A percentile compares a stretch with the other conserved stretches of the same genome.
phyloP scores from a whole-genome alignment of 108 stramenopile genomes.

The Parmales sp. region DNA sequence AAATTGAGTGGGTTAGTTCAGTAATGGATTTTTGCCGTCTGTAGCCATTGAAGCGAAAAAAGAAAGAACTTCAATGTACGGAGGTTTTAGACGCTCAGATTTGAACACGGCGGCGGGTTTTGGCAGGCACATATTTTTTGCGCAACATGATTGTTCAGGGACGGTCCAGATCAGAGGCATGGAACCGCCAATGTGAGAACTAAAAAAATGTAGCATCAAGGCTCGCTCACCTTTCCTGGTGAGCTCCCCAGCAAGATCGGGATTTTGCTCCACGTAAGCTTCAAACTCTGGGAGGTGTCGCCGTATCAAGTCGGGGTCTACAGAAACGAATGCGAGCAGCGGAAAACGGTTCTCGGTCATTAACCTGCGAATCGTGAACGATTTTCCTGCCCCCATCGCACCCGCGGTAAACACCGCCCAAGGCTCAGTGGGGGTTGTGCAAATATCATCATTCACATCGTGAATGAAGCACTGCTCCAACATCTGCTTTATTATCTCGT shows the following conservation, averaged over 20 bases:
- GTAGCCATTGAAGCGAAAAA: no score
- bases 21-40: no score
- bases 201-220: no score
- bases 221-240: conserved; percentile 75
- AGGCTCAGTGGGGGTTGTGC: conserved; percentile 68
- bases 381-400: conserved; percentile 2
- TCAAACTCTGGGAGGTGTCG: conserved; percentile 63
- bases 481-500: conserved; percentile 50
- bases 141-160: no score
- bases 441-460: conserved; percentile 53
- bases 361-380: conserved; percentile 20
- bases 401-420: conserved; percentile 55
- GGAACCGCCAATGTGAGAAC: no score
- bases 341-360: conserved; percentile 49
- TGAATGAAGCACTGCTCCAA: conserved; percentile 41
- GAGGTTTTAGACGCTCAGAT: background rate
- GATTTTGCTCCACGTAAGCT: conserved; percentile 47
- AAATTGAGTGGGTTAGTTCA: no score
- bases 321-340: conserved; percentile 59
- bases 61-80: no score
- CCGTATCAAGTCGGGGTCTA: conserved; percentile 75
- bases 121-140: background rate
- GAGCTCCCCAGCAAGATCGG: conserved; percentile 54
- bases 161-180: no score
- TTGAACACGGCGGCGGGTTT: background rate